A percentile compares a stretch with the other conserved stretches of the same genome.
phyloP scores from a whole-genome alignment of 2,329 filamentous ascomycete genomes.

The Iodosphaeria phyllophila region DNA sequence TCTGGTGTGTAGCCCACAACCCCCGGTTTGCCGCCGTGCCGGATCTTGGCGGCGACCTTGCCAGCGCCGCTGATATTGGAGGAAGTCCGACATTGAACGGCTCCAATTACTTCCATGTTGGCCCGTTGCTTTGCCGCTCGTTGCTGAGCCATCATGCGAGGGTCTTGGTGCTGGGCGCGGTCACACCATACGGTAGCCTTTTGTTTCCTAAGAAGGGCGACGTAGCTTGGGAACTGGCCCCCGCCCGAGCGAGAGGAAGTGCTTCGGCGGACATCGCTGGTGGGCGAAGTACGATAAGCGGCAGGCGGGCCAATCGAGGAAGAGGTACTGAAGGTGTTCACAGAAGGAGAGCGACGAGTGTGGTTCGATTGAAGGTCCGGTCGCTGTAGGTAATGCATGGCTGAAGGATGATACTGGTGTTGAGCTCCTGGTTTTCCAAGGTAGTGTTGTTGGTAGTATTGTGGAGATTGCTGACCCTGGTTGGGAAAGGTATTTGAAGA shows the following conservation, averaged over 20 bases:
- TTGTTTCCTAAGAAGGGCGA: slow-evolving; percentile 88
- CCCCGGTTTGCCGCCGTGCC: slow-evolving; percentile 67
- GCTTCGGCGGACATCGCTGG: slow-evolving; percentile 49
- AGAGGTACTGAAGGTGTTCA: slow-evolving; percentile 51
- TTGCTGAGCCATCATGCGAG: slow-evolving; percentile 64
- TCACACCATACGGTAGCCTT: slow-evolving; percentile 99
- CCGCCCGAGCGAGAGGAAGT: slow-evolving; percentile 60
- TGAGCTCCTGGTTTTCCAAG: no score
- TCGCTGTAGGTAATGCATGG: slow-evolving; percentile 17
- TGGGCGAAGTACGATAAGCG: slow-evolving; percentile 35
- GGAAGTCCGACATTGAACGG: slow-evolving; percentile 33
- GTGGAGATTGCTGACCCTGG: no score
- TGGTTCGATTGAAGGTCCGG: slow-evolving; percentile 13
- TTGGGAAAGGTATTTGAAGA: slow-evolving; percentile 32
- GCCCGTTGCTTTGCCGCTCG: slow-evolving; percentile 76
- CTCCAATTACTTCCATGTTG: slow-evolving; percentile 61
- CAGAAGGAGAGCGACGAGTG: slow-evolving; percentile 39
- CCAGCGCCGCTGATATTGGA: slow-evolving; percentile 42
- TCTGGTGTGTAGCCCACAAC: slow-evolving; percentile 64
- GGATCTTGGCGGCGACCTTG: slow-evolving; percentile 68
- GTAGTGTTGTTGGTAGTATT: no score
- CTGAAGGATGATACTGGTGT: slow-evolving; percentile 9
- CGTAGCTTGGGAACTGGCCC: slow-evolving; percentile 55
- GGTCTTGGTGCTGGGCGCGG: slow-evolving; percentile 80
- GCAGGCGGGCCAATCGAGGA: slow-evolving; percentile 49